Evolutionary conservation across 1,284 basidiomycete genomes (phyloP), one percentile per base, ranked within the genome.

Genomic region (Tilletia walkeri): DNA sequence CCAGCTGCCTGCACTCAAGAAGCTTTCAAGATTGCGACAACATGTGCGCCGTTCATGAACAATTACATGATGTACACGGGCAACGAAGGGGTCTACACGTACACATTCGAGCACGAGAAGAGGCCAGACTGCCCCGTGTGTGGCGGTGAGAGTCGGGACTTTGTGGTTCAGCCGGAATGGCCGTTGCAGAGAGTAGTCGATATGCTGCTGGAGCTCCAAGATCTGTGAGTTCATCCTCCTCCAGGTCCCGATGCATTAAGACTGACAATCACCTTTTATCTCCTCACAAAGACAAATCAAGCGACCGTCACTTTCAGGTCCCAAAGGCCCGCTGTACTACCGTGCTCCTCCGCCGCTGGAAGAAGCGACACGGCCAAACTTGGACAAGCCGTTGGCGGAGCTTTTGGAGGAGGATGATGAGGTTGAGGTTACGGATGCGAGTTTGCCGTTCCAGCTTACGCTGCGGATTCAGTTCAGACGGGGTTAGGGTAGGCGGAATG

Each of bases 21-120:
- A 85, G 96, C 96, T 9, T 94, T 99, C 88, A 99, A 99, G 86
- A 92, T 99, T 71, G 95, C 94, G 20, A 99, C 96, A 0, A 92
- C 90, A 72, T 91, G 92, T 36, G 95, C 95, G 0, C 92, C 94
- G 1, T 96, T 90, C 83, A 87, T 99, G 54, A 92, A 97, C 86
- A 99, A 99, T 85, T 99, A 99, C 85, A 98, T 99, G 88, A 85
- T 88, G 86, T 88, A 88, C 76, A 86, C 95, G 72, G 96, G 96
- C 41, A 98, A 94, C 50, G 95, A 98, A 69, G 91, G 93, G 39
- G 89, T 99, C 5, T 99, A 99, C 85, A 96, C 95, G 0, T 96
- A 93, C 85, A 99, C 96, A 0, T 99, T 99, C 80, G 90, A 97
- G 85, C 92, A 96, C 82, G 93, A 97, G 85, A 90, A 90, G 82